Evolutionary conservation across 2,329 filamentous ascomycete species (phyloP), one percentile per base, ranked within the genome.

Genomic region (Aspergillus tamarii): DNA sequence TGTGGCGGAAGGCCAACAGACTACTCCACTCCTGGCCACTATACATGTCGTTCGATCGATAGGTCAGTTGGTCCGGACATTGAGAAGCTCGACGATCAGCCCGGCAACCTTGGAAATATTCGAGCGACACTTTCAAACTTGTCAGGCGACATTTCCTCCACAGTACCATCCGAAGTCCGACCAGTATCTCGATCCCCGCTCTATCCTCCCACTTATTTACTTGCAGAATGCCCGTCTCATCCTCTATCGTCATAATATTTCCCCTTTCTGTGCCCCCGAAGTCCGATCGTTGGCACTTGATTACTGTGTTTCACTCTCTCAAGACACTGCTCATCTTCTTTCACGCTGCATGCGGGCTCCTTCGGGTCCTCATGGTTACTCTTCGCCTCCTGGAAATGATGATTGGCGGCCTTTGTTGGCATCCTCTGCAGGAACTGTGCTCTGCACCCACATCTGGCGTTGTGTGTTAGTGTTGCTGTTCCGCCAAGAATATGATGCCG

Each of bases 211-310:
- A 0, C 83, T 96, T 10, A 85, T 91, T 36, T 89, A 92, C 72
- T 85, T 98, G 10, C 89, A 97, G 65, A 91, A 92, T 64, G 89
- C 91, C 19, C 90, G 93, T n/a, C 85, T 97, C 34, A 83, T 95
- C 43, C 85, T 99, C 10, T 92, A 97, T 77, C 88, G 95, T 48
- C 93, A 96, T 72, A 97, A 98, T 72, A 84, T 98, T 10, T 89
- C 89, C 0, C 91, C 93, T 0, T 83, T 83, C 11, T 93, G 90
- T 72, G 84, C 89, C 0, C 77, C 82, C 1, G 84, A 90, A 36
- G 87, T 89, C 48, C 87, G 94, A 50, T 79, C 84, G 4, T 85
- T 87, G 8, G 93, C 95, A 1, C 81, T 97, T 32, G 89, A 94
- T 63, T 88, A 90, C 67, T 97, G 94, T 75, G 86, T 90, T 2